Conservation (phyloP, 2,329 filamentous ascomycete species). For the Thermothelomyces thermophilus region DNA sequence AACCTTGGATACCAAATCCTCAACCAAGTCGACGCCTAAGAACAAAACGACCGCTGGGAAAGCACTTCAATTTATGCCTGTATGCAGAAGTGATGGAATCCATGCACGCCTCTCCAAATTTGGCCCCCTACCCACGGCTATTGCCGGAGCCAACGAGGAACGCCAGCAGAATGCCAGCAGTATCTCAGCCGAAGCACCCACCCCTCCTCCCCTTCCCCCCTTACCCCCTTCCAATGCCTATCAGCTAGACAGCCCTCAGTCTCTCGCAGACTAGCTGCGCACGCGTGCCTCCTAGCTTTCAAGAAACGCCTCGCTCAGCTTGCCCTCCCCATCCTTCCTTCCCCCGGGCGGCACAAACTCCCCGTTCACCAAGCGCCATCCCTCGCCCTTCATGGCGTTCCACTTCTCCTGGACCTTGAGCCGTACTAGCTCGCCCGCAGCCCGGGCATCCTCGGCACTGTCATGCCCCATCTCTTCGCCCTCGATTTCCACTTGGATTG, state of each 20-base stretch:
- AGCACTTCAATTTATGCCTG: slow-evolving; percentile 11
- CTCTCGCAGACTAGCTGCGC: background rate
- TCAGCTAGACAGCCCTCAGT: no score
- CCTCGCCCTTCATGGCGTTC: slow-evolving; percentile 56
- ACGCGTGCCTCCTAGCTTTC: slow-evolving; percentile 24
- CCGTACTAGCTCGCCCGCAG: slow-evolving; percentile 79
- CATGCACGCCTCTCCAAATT: background rate
- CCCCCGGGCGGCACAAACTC: slow-evolving; percentile 35
- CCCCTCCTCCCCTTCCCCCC: no score
- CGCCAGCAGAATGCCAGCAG: no score
- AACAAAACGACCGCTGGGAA: slow-evolving; percentile 6
- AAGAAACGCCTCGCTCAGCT: slow-evolving; percentile 35
- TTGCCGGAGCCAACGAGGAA: no score
- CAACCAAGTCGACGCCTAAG: no score
- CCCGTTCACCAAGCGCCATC: slow-evolving; percentile 56
- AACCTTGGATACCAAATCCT: no score
- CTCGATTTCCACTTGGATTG: slow-evolving; percentile 65
- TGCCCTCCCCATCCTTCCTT: slow-evolving; percentile 21
- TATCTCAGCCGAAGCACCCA: no score
- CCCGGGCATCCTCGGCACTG: slow-evolving; percentile 82
- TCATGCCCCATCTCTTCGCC: slow-evolving; percentile 64
- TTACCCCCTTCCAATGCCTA: no score
- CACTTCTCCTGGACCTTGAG: slow-evolving; percentile 65
- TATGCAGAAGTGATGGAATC: slow-evolving; percentile 1
- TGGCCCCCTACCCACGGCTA: no score